These are phyloP conservation scores for Sclerotinia trifoliorum DNA, from an alignment of 2,329 filamentous ascomycete genomes.

Conservation along the genomic window DNA sequence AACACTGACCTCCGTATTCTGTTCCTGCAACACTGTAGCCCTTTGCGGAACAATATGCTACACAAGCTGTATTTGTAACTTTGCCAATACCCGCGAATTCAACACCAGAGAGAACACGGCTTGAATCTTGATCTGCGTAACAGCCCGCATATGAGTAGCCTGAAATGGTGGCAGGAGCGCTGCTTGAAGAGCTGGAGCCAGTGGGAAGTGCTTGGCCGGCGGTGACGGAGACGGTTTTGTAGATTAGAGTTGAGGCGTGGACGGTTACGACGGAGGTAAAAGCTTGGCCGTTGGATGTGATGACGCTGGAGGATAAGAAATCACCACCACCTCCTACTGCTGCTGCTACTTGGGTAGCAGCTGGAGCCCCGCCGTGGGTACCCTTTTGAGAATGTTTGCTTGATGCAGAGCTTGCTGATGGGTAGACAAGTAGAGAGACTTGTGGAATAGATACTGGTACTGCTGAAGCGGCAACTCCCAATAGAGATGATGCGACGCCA, in stretches of 20 bases:
- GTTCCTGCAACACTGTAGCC: conserved; percentile 51
- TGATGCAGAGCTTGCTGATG: background rate
- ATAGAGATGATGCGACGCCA: background rate
- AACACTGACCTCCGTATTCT: conserved; percentile 50
- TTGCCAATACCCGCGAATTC: conserved; percentile 45
- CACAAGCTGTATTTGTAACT: conserved; percentile 49
- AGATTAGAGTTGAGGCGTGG: conserved; percentile 48
- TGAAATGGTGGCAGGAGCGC: conserved; percentile 31
- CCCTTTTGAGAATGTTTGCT: background rate
- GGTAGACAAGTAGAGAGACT: background rate
- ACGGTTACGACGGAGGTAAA: background rate
- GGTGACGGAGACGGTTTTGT: conserved; percentile 35
- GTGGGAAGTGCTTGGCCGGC: conserved; percentile 32
- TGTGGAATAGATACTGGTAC: background rate
- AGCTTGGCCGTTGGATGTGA: conserved; percentile 22
- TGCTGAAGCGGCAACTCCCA: background rate
- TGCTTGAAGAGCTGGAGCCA: conserved; percentile 30
- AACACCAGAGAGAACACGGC: conserved; percentile 44
- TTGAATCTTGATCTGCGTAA: conserved; percentile 42
- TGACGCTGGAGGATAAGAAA: conserved; percentile 21
- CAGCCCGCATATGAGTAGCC: conserved; percentile 47
- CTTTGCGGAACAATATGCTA: conserved; percentile 47
- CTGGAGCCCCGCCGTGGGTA: background rate
- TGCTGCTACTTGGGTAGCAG: conserved; percentile 25
- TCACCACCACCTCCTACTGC: conserved; percentile 40